Evolutionary conservation across 192 early-diverging fungal species (phyloP).

Genomic region (Coemansia sp.): DNA sequence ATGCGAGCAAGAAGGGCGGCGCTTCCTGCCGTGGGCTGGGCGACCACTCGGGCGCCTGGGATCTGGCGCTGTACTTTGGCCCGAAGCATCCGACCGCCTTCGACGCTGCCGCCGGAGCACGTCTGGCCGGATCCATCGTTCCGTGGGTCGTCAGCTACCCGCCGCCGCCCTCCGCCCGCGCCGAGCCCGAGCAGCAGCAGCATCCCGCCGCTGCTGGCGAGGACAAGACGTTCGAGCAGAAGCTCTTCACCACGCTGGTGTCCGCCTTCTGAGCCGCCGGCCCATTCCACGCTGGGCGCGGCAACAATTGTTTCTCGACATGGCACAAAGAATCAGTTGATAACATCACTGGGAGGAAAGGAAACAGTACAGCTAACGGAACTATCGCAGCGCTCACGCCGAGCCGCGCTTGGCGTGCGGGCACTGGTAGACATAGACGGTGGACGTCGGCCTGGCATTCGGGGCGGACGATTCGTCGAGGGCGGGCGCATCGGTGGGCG

Average conservation of each 20-base stretch:
- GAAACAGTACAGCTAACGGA: too few species aligned
- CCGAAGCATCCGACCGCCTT: slow-evolving; percentile 44
- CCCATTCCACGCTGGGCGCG: too few species aligned
- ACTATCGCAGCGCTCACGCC: neutral
- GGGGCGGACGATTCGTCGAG: neutral
- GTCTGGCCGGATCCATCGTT: neutral
- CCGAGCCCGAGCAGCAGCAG: neutral
- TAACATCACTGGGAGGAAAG: too few species aligned
- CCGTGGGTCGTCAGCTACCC: slow-evolving; percentile 47
- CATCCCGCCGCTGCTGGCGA: neutral
- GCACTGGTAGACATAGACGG: slow-evolving; percentile 9
- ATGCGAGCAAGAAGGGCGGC: neutral
- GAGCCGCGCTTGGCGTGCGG: neutral
- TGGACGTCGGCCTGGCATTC: neutral
- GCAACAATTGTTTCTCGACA: too few species aligned
- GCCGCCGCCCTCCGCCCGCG: neutral
- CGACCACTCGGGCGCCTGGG: slow-evolving; percentile 15
- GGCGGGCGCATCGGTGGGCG: too few species aligned
- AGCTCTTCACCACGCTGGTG: slow-evolving; percentile 20
- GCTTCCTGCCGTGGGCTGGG: neutral
- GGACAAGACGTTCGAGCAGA: slow-evolving; percentile 31
- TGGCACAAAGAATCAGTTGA: too few species aligned
- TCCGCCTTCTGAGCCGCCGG: slow-evolving; percentile 13
- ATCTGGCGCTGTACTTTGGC: slow-evolving; percentile 38
- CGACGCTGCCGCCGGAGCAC: slow-evolving; percentile 8